A percentile compares a stretch with the other conserved stretches of the same genome.
These are phyloP conservation scores for Abrus precatorius DNA, from an alignment of 306 rosid species.

Conservation along the genomic window DNA sequence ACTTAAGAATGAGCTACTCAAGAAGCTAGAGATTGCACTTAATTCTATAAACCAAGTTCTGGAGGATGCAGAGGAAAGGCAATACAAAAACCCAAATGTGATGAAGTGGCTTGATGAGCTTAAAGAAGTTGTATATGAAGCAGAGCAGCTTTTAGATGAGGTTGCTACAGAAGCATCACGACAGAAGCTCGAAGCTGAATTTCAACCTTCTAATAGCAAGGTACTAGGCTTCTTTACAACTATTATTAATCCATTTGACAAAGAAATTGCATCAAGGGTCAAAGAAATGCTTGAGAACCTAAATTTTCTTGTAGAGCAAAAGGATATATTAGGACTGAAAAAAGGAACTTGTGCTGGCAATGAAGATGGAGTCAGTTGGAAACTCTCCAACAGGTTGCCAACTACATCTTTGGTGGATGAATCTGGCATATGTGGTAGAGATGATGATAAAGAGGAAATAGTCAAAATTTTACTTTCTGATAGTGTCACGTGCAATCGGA, in stretches of 20 bases:
- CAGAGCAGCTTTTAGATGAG: slow-evolving; percentile 51
- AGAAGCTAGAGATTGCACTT: slow-evolving; percentile 11
- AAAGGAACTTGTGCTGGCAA: slow-evolving; percentile 16
- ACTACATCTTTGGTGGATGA: slow-evolving; percentile 38
- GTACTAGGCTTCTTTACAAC: neutral
- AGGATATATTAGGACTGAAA: slow-evolving; percentile 41
- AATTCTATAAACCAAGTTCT: slow-evolving; percentile 36
- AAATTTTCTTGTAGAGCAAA: slow-evolving; percentile 42
- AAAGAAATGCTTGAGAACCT: slow-evolving; percentile 36
- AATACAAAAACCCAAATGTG: slow-evolving; percentile 21
- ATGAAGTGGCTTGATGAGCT: slow-evolving; percentile 49
- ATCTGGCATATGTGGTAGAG: slow-evolving; percentile 35
- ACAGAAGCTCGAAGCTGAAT: slow-evolving; percentile 22
- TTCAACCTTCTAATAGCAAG: slow-evolving; percentile 19
- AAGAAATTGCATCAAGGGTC: slow-evolving; percentile 10
- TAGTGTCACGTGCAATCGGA: neutral
- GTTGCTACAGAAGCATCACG: slow-evolving; percentile 29
- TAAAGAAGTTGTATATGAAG: slow-evolving; percentile 28
- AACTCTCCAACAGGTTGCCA: slow-evolving; percentile 28
- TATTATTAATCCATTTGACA: slow-evolving; percentile 33
- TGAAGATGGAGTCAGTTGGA: slow-evolving; percentile 30
- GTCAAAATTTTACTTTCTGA: neutral
- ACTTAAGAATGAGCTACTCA: neutral
- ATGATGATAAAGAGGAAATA: neutral
- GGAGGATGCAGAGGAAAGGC: slow-evolving; percentile 56